Conservation (phyloP, 495 filamentous ascomycete species). For the Aspergillus nidulans region DNA sequence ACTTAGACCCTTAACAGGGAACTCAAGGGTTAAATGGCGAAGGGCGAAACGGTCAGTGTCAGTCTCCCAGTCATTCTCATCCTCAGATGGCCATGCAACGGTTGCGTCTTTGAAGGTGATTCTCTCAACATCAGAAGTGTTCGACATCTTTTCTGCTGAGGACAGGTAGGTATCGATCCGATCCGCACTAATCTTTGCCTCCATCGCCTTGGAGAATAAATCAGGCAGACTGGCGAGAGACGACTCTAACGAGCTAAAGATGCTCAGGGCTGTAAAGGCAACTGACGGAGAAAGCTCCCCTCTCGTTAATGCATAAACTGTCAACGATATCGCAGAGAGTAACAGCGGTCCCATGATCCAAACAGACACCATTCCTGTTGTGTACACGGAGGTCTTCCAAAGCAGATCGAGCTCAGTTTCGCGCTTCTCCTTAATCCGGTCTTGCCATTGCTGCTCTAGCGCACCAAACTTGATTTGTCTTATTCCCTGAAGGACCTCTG, state of each 20-base stretch:
- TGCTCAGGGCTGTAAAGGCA: slow-evolving; percentile 73
- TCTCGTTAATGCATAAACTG: slow-evolving; percentile 60
- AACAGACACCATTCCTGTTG: slow-evolving; percentile 49
- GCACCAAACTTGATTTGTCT: slow-evolving; percentile 88
- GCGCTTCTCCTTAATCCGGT: slow-evolving; percentile 62
- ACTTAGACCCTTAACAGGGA: slow-evolving; percentile 62
- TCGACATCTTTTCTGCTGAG: slow-evolving; percentile 58
- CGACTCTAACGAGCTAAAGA: slow-evolving; percentile 69
- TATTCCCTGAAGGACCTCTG: slow-evolving; percentile 78
- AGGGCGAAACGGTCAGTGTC: slow-evolving; percentile 56
- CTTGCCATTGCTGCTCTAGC: slow-evolving; percentile 74
- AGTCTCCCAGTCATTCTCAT: slow-evolving; percentile 25
- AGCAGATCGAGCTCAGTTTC: slow-evolving; percentile 60
- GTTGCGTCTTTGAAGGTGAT: slow-evolving; percentile 66
- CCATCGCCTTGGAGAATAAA: slow-evolving; percentile 60
- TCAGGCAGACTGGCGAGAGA: slow-evolving; percentile 69
- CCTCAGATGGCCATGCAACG: slow-evolving; percentile 65
- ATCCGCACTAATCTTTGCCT: slow-evolving; percentile 68
- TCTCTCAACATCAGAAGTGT: slow-evolving; percentile 48
- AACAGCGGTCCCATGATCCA: slow-evolving; percentile 75
- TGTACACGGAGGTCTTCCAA: slow-evolving; percentile 62
- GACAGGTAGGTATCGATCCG: slow-evolving; percentile 70
- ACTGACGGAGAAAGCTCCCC: slow-evolving; percentile 65
- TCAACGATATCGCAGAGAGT: slow-evolving; percentile 66
- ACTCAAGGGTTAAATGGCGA: slow-evolving; percentile 55